phyloP scores from a whole-genome alignment of 495 filamentous ascomycete species.

The Xylaria sp. region DNA sequence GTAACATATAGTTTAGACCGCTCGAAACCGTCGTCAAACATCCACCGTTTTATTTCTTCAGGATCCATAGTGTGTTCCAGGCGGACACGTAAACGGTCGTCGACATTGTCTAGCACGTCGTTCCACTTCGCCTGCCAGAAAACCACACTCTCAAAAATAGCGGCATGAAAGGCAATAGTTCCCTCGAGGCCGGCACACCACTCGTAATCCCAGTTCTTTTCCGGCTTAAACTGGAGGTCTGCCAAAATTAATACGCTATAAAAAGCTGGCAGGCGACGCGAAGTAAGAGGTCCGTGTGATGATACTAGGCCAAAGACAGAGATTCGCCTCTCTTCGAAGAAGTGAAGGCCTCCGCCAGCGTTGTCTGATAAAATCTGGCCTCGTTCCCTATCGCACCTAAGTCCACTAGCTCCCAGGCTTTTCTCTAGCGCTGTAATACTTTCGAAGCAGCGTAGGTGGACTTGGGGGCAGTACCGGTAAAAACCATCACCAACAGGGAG shows the following conservation, averaged over 20 bases:
- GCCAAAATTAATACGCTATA: neutral
- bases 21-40: slow-evolving; percentile 7
- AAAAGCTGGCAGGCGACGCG: neutral
- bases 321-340: slow-evolving; percentile 10
- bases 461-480: neutral
- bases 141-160: neutral
- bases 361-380: neutral
- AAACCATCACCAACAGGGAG: neutral
- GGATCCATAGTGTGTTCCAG: neutral
- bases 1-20: slow-evolving; percentile 7
- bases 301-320: neutral
- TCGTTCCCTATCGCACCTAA: neutral
- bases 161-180: neutral
- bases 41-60: neutral
- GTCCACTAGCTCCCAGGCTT: neutral
- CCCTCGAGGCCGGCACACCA: neutral
- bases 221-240: neutral
- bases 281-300: neutral
- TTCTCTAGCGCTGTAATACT: neutral
- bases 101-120: neutral
- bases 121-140: slow-evolving; percentile 1
- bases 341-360: neutral
- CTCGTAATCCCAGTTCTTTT: neutral
- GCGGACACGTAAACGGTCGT: neutral
- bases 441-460: neutral